Conservation (phyloP, 73 alveolate species). For the Strombidium stylifer region DNA sequence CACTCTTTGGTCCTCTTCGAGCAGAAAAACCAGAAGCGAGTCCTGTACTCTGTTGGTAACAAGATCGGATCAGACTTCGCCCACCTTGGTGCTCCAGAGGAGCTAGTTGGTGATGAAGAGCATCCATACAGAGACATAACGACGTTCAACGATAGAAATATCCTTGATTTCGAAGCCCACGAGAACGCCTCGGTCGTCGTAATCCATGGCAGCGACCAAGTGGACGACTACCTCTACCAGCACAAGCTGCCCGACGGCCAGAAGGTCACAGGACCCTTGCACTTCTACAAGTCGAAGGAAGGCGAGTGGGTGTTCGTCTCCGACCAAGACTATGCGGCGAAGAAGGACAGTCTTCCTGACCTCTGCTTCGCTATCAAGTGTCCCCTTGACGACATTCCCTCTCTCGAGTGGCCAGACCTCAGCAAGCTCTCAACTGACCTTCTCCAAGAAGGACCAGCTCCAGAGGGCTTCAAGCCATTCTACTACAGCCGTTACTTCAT, state of each 20-base stretch:
- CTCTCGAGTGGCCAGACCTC: not conserved
- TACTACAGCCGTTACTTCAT: not conserved
- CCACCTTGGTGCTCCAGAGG: not conserved
- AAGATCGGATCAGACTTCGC: not conserved
- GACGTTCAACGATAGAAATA: slow-evolving; percentile 12
- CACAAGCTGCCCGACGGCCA: slow-evolving; percentile 1
- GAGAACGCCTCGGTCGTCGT: slow-evolving; percentile 16
- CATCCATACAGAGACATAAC: slow-evolving; percentile 14
- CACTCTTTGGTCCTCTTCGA: slow-evolving; percentile 14
- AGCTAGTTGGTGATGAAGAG: slow-evolving; percentile 1
- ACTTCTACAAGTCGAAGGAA: slow-evolving; percentile 1
- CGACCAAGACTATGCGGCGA: not conserved
- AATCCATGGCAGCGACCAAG: slow-evolving; percentile 8
- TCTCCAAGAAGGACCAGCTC: not conserved
- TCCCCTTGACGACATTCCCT: slow-evolving; percentile 1
- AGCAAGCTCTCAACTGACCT: not conserved
- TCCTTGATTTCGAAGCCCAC: slow-evolving; percentile 19
- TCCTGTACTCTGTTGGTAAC: slow-evolving; percentile 22
- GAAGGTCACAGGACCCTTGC: not conserved
- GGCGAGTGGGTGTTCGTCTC: not conserved
- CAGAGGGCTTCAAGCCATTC: not conserved
- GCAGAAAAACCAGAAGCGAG: not conserved
- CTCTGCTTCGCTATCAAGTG: slow-evolving; percentile 23
- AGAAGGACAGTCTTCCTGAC: slow-evolving; percentile 1
- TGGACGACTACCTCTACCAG: not conserved